A percentile compares a stretch with the other conserved stretches of the same genome.
phyloP scores from a whole-genome alignment of 2,329 filamentous ascomycete species.

The Calonectria honghensis region DNA sequence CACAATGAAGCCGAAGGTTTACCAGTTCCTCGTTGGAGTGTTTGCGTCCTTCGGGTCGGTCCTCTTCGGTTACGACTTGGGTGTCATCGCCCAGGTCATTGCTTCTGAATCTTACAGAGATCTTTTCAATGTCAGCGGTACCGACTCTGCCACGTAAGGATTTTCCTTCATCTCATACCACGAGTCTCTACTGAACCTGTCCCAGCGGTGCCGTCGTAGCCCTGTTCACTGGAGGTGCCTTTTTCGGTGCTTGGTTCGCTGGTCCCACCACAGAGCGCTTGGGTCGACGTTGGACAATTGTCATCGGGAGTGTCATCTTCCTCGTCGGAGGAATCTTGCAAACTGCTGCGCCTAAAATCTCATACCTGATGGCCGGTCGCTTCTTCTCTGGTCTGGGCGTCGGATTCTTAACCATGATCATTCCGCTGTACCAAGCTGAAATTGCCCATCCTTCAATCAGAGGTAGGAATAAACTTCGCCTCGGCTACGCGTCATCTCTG shows the following conservation, averaged over 20 bases:
- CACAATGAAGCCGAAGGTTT: constrained; percentile 45
- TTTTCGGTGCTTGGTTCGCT: constrained; percentile 39
- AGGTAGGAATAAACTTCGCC: constrained; percentile 66
- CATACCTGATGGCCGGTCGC: constrained; percentile 82
- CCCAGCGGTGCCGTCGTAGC: constrained; percentile 36
- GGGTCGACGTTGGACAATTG: constrained; percentile 82
- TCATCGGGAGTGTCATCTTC: constrained; percentile 81
- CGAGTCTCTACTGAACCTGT: constrained; percentile 9
- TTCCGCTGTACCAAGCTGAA: constrained; percentile 84
- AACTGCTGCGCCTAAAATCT: constrained; percentile 75
- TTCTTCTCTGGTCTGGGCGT: constrained; percentile 79
- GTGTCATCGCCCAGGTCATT: constrained; percentile 57
- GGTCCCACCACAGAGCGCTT: constrained; percentile 68
- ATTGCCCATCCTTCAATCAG: constrained; percentile 85
- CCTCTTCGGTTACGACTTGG: constrained; percentile 74
- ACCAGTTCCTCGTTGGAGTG: constrained; percentile 70
- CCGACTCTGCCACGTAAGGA: constrained; percentile 37
- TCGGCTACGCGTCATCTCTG: background rate
- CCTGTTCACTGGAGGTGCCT: constrained; percentile 42
- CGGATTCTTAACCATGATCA: constrained; percentile 61
- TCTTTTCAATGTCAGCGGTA: constrained; percentile 28
- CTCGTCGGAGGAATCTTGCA: constrained; percentile 83
- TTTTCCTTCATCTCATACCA: background rate
- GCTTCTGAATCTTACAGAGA: constrained; percentile 32
- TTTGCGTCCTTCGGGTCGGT: constrained; percentile 75